These are phyloP conservation scores for Cyberlindnera xishuangbannaensis DNA, from an alignment of 805 yeast genomes.

Conservation along the genomic window DNA sequence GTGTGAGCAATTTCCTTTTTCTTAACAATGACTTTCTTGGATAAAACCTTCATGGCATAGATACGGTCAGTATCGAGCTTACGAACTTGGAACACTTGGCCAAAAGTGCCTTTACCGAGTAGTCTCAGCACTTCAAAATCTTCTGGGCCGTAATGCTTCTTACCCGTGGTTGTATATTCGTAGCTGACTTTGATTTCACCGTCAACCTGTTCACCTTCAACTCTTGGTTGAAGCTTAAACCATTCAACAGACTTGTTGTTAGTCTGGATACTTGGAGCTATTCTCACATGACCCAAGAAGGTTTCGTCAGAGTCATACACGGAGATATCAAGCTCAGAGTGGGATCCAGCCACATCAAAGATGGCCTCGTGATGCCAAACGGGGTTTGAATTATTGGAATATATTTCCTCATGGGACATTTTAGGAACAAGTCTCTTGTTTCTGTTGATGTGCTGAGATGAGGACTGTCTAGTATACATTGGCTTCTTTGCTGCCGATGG, in stretches of 20 bases:
- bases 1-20: slow-evolving; percentile 98
- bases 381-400: slow-evolving; percentile 51
- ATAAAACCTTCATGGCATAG: slow-evolving; percentile 95
- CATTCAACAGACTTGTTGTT: slow-evolving; percentile 48
- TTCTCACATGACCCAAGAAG: slow-evolving; percentile 79
- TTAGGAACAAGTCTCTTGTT: slow-evolving; percentile 11
- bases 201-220: slow-evolving; percentile 64
- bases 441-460: slow-evolving; percentile 35
- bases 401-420: slow-evolving; percentile 8
- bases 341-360: slow-evolving; percentile 84
- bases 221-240: slow-evolving; percentile 69
- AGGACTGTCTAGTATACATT: slow-evolving; percentile 38
- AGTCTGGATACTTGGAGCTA: slow-evolving; percentile 50
- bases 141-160: slow-evolving; percentile 83
- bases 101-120: slow-evolving; percentile 95
- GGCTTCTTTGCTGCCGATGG: slow-evolving; percentile 28
- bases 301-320: slow-evolving; percentile 87
- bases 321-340: slow-evolving; percentile 82
- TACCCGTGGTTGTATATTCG: slow-evolving; percentile 62
- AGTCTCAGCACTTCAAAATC: slow-evolving; percentile 90
- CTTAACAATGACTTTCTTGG: slow-evolving; percentile 91
- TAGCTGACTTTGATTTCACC: slow-evolving; percentile 77
- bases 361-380: slow-evolving; percentile 89
- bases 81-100: slow-evolving; percentile 94
- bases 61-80: slow-evolving; percentile 86